These are phyloP conservation scores for Boletellus deceptivus DNA, from an alignment of 1,284 basidiomycete genomes.

Conservation along the genomic window DNA sequence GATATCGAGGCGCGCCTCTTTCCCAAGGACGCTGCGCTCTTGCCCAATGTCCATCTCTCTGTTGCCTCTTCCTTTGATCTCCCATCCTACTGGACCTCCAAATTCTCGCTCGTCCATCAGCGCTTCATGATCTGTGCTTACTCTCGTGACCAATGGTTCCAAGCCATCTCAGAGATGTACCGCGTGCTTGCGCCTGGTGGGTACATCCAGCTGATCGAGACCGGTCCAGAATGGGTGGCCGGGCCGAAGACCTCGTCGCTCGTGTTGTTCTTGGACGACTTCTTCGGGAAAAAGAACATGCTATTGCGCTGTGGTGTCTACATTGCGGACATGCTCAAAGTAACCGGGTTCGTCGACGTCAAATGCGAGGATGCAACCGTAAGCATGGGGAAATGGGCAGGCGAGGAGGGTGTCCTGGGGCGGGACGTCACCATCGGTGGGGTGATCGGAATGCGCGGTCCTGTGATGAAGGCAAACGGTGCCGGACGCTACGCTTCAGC, in stretches of 20 bases:
- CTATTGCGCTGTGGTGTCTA: constrained; percentile 16
- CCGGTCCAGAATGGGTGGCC: constrained; percentile 15
- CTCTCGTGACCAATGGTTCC: constrained; percentile 27
- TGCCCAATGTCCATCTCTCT: constrained; percentile 17
- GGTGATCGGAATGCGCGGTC: constrained; percentile 18
- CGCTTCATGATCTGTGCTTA: constrained; percentile 31
- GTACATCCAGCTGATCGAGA: constrained; percentile 31
- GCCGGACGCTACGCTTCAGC: constrained; percentile 12
- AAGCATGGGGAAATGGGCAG: constrained; percentile 23
- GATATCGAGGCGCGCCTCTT: constrained; percentile 18
- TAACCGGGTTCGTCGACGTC: constrained; percentile 21
- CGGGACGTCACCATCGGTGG: constrained; percentile 13
- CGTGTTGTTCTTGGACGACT: constrained; percentile 16
- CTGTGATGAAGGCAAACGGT: constrained; percentile 11
- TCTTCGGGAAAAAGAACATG: constrained; percentile 14
- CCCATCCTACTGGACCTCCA: constrained; percentile 20
- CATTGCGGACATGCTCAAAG: constrained; percentile 21
- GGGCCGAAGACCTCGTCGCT: constrained; percentile 12
- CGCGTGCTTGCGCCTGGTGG: constrained; percentile 34
- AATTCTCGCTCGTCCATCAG: constrained; percentile 29
- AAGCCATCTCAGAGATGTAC: constrained; percentile 23
- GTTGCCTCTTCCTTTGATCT: constrained; percentile 15
- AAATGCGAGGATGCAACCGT: constrained; percentile 10
- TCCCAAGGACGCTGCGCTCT: not conserved
- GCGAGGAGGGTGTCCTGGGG: constrained; percentile 15